Evolutionary conservation across 73 alveolate species (phyloP).

Genomic region (Paramecium tetraurelia): DNA sequence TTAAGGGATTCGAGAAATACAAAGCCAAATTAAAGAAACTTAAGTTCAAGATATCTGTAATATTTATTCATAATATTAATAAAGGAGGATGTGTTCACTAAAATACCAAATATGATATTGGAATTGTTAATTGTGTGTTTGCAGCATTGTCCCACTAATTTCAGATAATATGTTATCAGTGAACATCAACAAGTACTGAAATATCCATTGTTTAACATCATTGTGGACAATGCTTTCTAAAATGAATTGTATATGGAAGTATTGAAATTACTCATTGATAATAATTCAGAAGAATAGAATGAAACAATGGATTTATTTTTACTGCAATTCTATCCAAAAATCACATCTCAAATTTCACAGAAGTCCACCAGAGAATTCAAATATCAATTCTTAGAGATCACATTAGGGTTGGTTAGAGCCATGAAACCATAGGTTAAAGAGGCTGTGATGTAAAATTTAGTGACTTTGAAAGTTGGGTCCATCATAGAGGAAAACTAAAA

Average conservation of each 20-base stretch:
- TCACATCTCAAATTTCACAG: background rate
- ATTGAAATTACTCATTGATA: background rate
- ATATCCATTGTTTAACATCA: background rate
- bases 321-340: background rate
- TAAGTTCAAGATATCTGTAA: background rate
- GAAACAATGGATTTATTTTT: background rate
- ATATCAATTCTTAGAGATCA: background rate
- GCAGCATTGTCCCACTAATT: background rate
- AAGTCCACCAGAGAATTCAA: background rate
- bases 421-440: background rate
- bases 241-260: background rate
- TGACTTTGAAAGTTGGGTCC: background rate
- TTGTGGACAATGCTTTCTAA: background rate
- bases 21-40: slow-evolving; percentile 15
- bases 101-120: background rate
- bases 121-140: slow-evolving; percentile 11
- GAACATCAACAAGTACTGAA: slow-evolving; percentile 40
- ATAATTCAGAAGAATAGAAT: background rate
- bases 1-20: background rate
- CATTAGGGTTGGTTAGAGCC: background rate
- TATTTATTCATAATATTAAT: background rate
- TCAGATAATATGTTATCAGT: background rate
- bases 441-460: background rate
- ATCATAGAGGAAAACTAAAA: background rate
- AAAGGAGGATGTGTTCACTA: background rate